phyloP scores from a whole-genome alignment of 2,329 filamentous ascomycete genomes.

The Teratosphaeria zuluensis region DNA sequence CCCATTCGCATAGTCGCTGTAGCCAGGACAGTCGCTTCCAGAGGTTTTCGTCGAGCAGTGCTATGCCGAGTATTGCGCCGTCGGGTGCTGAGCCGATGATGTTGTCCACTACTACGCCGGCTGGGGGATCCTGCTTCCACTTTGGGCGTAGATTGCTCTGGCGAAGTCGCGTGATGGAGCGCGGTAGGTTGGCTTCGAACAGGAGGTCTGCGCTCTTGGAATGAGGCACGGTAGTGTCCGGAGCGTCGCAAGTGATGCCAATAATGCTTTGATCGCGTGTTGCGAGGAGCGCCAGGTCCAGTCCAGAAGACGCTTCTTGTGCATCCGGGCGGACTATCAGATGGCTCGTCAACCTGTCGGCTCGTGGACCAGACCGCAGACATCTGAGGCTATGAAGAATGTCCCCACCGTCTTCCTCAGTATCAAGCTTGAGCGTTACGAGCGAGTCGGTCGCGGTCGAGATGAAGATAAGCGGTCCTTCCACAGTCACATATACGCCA shows the following conservation, averaged over 20 bases:
- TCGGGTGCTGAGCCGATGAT: slow-evolving; percentile 43
- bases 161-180: slow-evolving; percentile 40
- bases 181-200: slow-evolving; percentile 34
- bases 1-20: slow-evolving; percentile 49
- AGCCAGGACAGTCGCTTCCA: slow-evolving; percentile 64
- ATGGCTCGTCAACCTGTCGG: slow-evolving; percentile 15
- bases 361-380: slow-evolving; percentile 9
- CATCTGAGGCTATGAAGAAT: not conserved
- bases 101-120: slow-evolving; percentile 35
- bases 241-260: slow-evolving; percentile 11
- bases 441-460: slow-evolving; percentile 47
- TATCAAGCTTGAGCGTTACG: slow-evolving; percentile 35
- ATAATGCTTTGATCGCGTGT: slow-evolving; percentile 18
- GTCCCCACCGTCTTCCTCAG: not conserved
- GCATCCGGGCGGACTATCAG: slow-evolving; percentile 7
- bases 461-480: slow-evolving; percentile 39
- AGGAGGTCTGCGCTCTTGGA: slow-evolving; percentile 21
- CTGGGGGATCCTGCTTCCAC: slow-evolving; percentile 26
- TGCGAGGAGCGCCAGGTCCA: slow-evolving; percentile 9
- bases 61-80: slow-evolving; percentile 49
- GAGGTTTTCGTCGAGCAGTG: slow-evolving; percentile 50
- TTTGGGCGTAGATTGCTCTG: slow-evolving; percentile 35
- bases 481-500: slow-evolving; percentile 41
- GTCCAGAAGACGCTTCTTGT: not conserved
- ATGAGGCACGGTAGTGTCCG: not conserved